phyloP scores from a whole-genome alignment of 805 yeast species.

The Metschnikowia colocasiae region DNA sequence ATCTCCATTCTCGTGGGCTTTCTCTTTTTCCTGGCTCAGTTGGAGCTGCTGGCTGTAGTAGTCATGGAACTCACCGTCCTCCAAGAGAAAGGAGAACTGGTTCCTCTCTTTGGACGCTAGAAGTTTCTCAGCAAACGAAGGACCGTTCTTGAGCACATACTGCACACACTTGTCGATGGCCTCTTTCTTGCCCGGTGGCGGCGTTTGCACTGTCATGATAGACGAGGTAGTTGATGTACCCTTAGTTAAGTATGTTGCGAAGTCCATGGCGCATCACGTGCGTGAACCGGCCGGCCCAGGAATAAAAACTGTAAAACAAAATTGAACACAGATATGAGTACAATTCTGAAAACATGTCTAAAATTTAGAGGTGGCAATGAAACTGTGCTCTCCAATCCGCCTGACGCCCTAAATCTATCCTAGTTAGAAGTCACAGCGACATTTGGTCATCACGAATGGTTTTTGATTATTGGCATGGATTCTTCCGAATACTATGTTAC shows the following conservation, averaged over 20 bases:
- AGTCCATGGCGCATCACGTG: not conserved
- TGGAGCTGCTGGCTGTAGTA: conserved; percentile 41
- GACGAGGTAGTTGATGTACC: not conserved
- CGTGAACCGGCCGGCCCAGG: no score
- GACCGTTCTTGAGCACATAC: conserved; percentile 68
- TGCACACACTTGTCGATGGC: conserved; percentile 69
- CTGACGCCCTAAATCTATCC: no score
- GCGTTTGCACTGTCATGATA: conserved; percentile 5
- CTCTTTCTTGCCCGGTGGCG: conserved; percentile 42
- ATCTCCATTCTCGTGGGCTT: not conserved
- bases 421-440: no score
- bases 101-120: conserved; percentile 43
- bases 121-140: conserved; percentile 58
- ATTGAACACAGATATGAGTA: no score
- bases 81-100: conserved; percentile 62
- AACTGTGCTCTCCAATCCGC: no score
- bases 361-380: no score
- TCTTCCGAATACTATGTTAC: no score
- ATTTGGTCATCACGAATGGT: no score
- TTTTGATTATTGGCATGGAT: no score
- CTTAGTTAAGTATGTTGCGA: not conserved
- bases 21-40: not conserved
- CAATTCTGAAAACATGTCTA: no score
- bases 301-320: no score
- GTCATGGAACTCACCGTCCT: conserved; percentile 50